These are phyloP conservation scores for Paratinospora sagittata DNA, from an alignment of 164 flowering plant species.

Conservation along the genomic window DNA sequence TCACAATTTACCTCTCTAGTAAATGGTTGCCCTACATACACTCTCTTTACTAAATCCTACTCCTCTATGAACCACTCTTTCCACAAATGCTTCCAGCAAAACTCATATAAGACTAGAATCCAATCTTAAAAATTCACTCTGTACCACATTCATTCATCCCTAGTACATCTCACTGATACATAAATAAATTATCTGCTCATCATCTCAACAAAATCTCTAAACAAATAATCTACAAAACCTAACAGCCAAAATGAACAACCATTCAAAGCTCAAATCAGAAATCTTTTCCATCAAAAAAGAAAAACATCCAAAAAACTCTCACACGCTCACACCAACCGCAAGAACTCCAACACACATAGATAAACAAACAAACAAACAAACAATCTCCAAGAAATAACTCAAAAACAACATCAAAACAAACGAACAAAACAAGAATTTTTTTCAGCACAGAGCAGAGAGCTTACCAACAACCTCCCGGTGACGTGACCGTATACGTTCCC, in stretches of 20 bases:
- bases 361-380: neutral
- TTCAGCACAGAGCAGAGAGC: neutral
- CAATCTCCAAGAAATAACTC: neutral
- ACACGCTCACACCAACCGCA: neutral
- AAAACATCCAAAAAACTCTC: neutral
- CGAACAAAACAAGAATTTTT: too few species aligned
- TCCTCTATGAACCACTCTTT: too few species aligned
- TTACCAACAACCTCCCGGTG: constrained; percentile 51
- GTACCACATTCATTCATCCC: neutral
- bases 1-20: neutral
- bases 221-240: neutral
- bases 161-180: neutral
- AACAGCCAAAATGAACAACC: neutral
- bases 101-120: neutral
- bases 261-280: neutral
- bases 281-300: too few species aligned
- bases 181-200: neutral
- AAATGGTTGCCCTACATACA: neutral
- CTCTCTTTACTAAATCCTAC: neutral
- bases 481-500: constrained; percentile 57
- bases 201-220: too few species aligned
- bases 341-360: neutral
- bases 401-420: neutral
- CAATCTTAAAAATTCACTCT: neutral
- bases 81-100: neutral